phyloP scores from a whole-genome alignment of 2,329 filamentous ascomycete genomes.

The Pseudocercospora cruenta region DNA sequence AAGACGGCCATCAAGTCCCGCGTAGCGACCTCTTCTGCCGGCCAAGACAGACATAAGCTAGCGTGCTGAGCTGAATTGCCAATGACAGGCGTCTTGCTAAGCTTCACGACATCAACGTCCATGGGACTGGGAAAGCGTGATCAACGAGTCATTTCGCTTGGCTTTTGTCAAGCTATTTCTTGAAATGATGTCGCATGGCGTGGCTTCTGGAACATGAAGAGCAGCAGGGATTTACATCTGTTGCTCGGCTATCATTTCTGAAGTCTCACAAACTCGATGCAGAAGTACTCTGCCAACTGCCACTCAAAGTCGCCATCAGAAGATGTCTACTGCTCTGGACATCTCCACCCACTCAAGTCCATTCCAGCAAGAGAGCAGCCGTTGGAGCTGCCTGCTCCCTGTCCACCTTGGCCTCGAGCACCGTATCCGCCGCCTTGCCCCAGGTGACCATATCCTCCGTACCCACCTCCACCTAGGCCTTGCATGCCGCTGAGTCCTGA shows the following conservation, averaged over 20 bases:
- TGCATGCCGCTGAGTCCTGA: background rate
- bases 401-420: background rate
- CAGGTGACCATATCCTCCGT: background rate
- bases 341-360: too few relatives aligned
- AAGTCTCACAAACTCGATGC: background rate
- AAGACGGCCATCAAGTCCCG: too few relatives aligned
- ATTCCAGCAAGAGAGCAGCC: too few relatives aligned
- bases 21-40: background rate
- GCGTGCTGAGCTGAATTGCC: background rate
- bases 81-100: background rate
- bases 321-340: too few relatives aligned
- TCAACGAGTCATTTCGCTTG: constrained; percentile 1
- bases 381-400: background rate
- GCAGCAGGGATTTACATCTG: background rate
- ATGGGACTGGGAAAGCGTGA: background rate
- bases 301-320: too few relatives aligned
- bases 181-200: background rate
- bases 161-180: background rate
- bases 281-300: background rate
- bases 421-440: background rate
- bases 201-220: background rate
- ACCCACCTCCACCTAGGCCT: background rate
- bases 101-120: background rate
- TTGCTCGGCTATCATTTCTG: background rate
- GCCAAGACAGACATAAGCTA: constrained; percentile 1